Evolutionary conservation across 1,139 yeast species (phyloP).

Genomic region (Saccharomyces hybrid): DNA sequence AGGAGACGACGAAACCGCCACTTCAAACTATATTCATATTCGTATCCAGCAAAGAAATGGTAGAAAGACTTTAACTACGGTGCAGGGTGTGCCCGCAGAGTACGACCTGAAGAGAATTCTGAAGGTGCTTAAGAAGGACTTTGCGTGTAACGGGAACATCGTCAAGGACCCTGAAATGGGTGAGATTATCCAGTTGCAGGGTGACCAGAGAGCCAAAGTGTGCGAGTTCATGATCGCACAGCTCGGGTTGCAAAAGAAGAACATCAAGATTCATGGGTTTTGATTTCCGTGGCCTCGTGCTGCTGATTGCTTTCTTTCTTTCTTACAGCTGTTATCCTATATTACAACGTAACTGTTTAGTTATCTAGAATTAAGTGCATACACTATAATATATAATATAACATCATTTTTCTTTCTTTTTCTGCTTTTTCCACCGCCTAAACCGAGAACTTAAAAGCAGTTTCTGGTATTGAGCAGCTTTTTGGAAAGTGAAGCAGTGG

Average conservation of each 20-base stretch:
- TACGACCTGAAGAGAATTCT: slow-evolving; percentile 91
- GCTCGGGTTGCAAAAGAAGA: slow-evolving; percentile 87
- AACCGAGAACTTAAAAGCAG: too few species aligned
- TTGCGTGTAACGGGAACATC: slow-evolving; percentile 97
- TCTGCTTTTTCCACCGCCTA: background rate
- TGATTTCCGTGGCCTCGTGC: slow-evolving; percentile 30
- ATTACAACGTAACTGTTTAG: background rate
- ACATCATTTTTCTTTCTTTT: background rate
- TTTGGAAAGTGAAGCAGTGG: too few species aligned
- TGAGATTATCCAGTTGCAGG: slow-evolving; percentile 95
- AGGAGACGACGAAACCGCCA: slow-evolving; percentile 97
- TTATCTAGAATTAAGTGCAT: background rate
- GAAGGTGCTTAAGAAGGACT: slow-evolving; percentile 91
- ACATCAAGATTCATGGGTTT: slow-evolving; percentile 97
- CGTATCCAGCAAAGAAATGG: slow-evolving; percentile 99
- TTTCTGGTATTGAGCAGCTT: background rate
- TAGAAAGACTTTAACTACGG: slow-evolving; percentile 96
- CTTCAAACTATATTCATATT: slow-evolving; percentile 92
- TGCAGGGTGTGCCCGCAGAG: slow-evolving; percentile 93
- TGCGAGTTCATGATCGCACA: slow-evolving; percentile 85
- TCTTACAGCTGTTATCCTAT: background rate
- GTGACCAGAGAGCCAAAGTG: slow-evolving; percentile 96
- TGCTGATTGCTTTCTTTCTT: background rate
- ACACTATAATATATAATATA: background rate
- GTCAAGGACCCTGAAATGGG: slow-evolving; percentile 96